These are phyloP conservation scores for Aspergillaceae sp. DNA, from an alignment of 2,329 filamentous ascomycete genomes.

Conservation along the genomic window DNA sequence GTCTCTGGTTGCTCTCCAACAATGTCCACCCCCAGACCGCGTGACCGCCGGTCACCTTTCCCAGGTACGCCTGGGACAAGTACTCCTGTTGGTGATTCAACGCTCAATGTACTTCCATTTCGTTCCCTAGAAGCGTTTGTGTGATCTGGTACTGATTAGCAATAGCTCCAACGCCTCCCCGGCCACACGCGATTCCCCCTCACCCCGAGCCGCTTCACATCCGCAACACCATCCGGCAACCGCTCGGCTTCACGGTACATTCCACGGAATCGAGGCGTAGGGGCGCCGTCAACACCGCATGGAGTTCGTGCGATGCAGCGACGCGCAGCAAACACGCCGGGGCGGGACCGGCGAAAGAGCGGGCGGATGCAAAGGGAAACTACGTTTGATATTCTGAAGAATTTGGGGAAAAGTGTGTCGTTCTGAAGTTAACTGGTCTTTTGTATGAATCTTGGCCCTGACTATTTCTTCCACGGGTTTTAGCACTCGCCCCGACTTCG, in stretches of 20 bases:
- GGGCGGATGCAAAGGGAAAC: conserved; percentile 46
- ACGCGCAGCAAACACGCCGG: conserved; percentile 45
- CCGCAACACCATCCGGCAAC: conserved; percentile 24
- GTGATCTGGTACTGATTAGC: background rate
- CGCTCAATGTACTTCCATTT: conserved; percentile 10
- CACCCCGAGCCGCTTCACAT: conserved; percentile 27
- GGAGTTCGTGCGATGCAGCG: conserved; percentile 47
- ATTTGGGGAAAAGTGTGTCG: conserved; percentile 43
- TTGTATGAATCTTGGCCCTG: background rate
- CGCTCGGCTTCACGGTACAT: conserved; percentile 27
- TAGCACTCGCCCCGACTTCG: conserved; percentile 44
- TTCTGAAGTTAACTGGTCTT: background rate
- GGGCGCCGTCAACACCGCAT: conserved; percentile 47
- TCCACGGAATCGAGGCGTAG: conserved; percentile 22
- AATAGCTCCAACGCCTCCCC: conserved; percentile 28
- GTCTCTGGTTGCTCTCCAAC: background rate
- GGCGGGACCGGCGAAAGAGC: conserved; percentile 42
- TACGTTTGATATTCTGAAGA: conserved; percentile 46
- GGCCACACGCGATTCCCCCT: conserved; percentile 23
- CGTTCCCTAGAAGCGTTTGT: too few species aligned
- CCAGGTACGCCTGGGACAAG: conserved; percentile 12
- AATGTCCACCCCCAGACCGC: conserved; percentile 26
- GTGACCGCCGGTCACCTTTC: conserved; percentile 18
- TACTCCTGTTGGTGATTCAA: conserved; percentile 22
- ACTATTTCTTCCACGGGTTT: background rate